phyloP scores from a whole-genome alignment of 1,139 yeast genomes.

The Suhomyces maxii region DNA sequence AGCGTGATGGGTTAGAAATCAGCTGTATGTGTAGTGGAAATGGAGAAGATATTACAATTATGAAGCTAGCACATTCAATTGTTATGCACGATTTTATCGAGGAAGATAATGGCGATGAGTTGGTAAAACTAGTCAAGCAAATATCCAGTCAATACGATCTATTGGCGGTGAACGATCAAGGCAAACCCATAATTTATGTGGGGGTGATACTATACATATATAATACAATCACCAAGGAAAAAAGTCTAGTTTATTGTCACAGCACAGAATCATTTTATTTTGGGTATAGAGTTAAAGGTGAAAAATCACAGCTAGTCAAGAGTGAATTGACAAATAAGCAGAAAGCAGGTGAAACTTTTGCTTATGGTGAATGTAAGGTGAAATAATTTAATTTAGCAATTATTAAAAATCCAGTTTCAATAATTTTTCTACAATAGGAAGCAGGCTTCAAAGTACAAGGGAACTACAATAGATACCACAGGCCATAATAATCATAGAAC shows the following conservation, averaged over 20 bases:
- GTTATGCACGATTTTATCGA: constrained; percentile 14
- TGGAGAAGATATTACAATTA: constrained; percentile 52
- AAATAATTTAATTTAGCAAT: background rate
- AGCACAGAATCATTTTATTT: constrained; percentile 47
- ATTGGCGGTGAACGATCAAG: constrained; percentile 11
- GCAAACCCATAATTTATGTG: constrained; percentile 25
- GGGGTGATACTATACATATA: constrained; percentile 33
- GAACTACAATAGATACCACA: too few species aligned
- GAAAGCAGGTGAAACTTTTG: constrained; percentile 25
- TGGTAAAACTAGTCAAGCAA: constrained; percentile 3
- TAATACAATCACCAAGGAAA: constrained; percentile 10
- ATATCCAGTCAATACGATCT: constrained; percentile 4
- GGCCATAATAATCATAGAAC: too few species aligned
- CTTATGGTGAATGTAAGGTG: constrained; percentile 35
- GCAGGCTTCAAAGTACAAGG: too few species aligned
- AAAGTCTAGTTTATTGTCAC: constrained; percentile 39
- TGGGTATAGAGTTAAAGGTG: constrained; percentile 26
- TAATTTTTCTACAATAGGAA: too few species aligned
- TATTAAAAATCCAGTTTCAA: too few species aligned
- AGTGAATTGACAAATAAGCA: constrained; percentile 24
- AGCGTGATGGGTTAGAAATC: constrained; percentile 19
- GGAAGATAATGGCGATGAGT: constrained; percentile 5
- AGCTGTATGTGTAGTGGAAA: constrained; percentile 54
- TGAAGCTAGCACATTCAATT: constrained; percentile 38
- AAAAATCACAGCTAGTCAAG: constrained; percentile 25